Conservation (phyloP, 176 grass and related monocot species). For the Eremochloa ophiuroides region DNA sequence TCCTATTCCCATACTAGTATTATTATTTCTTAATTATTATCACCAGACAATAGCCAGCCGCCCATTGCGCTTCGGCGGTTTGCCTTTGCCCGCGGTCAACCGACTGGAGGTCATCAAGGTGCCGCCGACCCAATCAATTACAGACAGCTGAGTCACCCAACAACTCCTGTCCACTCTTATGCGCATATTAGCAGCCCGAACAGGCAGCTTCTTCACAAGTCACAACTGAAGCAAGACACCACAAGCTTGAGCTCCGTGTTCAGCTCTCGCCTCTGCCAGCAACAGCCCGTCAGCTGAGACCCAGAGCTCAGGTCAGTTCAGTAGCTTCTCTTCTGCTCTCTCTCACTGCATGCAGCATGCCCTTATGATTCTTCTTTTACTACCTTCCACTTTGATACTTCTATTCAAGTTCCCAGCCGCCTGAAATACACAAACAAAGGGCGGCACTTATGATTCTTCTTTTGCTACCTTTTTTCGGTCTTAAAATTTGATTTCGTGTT, state of each 20-base stretch:
- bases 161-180: slow-evolving; percentile 26
- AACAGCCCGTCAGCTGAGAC: slow-evolving; percentile 12
- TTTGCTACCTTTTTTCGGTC: background rate
- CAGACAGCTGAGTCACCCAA: slow-evolving; percentile 38
- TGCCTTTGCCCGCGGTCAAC: background rate
- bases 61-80: background rate
- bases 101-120: background rate
- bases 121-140: background rate
- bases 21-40: background rate
- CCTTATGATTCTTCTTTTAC: no score
- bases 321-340: slow-evolving; percentile 15
- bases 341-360: background rate
- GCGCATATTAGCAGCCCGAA: background rate
- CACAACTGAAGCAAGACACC: background rate
- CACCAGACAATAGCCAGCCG: background rate
- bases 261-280: background rate
- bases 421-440: background rate
- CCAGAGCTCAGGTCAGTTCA: slow-evolving; percentile 10
- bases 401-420: background rate
- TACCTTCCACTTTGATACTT: background rate
- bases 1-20: background rate
- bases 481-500: background rate
- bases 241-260: background rate
- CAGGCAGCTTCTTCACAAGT: background rate
- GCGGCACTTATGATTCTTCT: background rate